phyloP scores from a whole-genome alignment of 148 eudicot species.

The Cornus controversa region DNA sequence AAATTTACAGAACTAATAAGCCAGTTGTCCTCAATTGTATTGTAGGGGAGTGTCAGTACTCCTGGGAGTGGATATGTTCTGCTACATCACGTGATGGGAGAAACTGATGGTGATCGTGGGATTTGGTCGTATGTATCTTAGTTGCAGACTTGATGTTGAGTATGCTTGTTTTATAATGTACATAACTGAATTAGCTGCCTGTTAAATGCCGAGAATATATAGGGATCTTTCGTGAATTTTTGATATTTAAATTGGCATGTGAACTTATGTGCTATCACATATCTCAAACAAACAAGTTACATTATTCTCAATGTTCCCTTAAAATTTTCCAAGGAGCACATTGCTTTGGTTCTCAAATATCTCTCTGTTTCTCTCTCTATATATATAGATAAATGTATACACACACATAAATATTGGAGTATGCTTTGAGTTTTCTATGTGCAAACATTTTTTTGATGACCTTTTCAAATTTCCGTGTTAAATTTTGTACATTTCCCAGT shows the following conservation, averaged over 20 bases:
- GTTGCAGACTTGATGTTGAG: slow-evolving; percentile 3
- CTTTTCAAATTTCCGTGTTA: not conserved
- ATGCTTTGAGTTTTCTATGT: too few relatives aligned
- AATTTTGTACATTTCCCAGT: too few relatives aligned
- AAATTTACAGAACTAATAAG: not conserved
- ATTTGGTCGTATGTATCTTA: slow-evolving; percentile 93
- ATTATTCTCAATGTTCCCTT: not conserved
- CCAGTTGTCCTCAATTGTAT: slow-evolving; percentile 12
- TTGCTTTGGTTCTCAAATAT: not conserved
- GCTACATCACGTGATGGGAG: slow-evolving; percentile 98
- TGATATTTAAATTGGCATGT: not conserved
- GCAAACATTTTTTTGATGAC: too few relatives aligned
- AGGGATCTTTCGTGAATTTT: slow-evolving; percentile 4
- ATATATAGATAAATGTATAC: too few relatives aligned
- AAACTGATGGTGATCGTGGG: slow-evolving; percentile 91
- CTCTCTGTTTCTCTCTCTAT: not conserved
- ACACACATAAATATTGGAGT: too few relatives aligned
- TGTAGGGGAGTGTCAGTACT: slow-evolving; percentile 77
- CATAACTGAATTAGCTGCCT: slow-evolving; percentile 4
- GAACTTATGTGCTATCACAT: not conserved
- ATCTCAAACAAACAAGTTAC: not conserved
- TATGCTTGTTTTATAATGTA: slow-evolving; percentile 6
- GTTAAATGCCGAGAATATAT: not conserved
- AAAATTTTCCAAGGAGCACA: not conserved
- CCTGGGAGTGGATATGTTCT: slow-evolving; percentile 97